Evolutionary conservation across 73 alveolate species (phyloP), one percentile per base, ranked within the genome.

Genomic region (Chromera velia): DNA sequence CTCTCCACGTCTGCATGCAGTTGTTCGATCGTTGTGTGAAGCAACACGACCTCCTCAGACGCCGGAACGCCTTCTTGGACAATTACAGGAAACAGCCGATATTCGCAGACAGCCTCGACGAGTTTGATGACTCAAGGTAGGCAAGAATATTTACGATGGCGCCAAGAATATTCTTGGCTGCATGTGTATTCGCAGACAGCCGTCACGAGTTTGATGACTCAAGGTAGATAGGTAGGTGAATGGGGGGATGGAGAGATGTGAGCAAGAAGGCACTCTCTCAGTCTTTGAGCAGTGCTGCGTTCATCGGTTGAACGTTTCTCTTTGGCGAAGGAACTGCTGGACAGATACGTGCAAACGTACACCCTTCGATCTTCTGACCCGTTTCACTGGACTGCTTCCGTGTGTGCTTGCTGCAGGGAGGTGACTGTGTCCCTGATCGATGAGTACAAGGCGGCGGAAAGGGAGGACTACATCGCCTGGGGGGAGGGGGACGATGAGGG

Each of bases 11-110:
- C n/a, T n/a, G n/a, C 33, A 31, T 74, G 22, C 84, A 76, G 66
- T 74, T 76, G 70, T 76, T 76, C 34, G 84, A 76, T 55, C 84
- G 84, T 28, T 66, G 76, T 62, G 76, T 76, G 64, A 76, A 76
- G 84, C 84, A 76, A 76, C 94, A 89, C 79, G 90, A 89, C 77
- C 93, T 88, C 47, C 82, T 96, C 82, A 87, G 95, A 68, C 88
- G 88, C 65, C 90, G 96, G 87, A 94, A 93, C 68, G 99, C 99
- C 64, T 94, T 89, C 88, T 73, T 96, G 75, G 96, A 96, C 76
- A 80, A 76, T 76, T 76, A 76, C 84, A 65, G 75, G 75, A 74
- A 76, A 40, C 71, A 65, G 71, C 69, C 84, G 26, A 32, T 76
- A 55, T 76, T 76, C 30, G 76, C 84, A 28, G 84, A 76, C 55